Base-by-base conservation (phyloP, 2,329 filamentous ascomycete species). In the Fusarium nodosum region DNA sequence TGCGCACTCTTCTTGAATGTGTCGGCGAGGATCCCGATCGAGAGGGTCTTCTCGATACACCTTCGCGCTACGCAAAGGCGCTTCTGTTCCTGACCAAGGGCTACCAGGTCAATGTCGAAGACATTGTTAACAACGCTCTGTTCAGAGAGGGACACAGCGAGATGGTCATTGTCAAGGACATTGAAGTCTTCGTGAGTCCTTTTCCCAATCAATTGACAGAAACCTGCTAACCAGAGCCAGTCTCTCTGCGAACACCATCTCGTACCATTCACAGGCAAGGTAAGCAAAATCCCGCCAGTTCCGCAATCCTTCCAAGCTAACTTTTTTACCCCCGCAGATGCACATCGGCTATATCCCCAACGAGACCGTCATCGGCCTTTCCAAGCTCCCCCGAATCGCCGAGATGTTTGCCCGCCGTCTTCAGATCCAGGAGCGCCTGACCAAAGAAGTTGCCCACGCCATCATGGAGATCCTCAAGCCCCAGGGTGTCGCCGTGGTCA, bases 141-240 rank as follows among this genome's bases (percentile, higher is more conserved):
- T 99, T 99, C 81, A 91, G 97, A 75, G 96, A 98, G 79, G 93
- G 95, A 67, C 95, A 98, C 77, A 96, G 97, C 76, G 96, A 99
- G 81, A 88, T 99, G 82, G 94, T 99, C 31, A 97, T 98, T 75
- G 93, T 99, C 62, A 97, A 97, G 82, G 94, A 98, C 76, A 98
- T 99, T 75, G 94, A 97, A 78, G 88, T 98, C 15, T 97, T 69
- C 5, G 66, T 68, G 36, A 66, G 65, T 66, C 7, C 28, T n/a
- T 22, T 2, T 22, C 10, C 3, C 28, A 3, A 13, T 52, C 22
- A 9, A 42, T 51, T 39, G 42, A 53, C n/a, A 36, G 7, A 15
- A 16, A 5, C 7, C 2, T 16, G 30, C 65, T 69, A 41, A 68
- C 46, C 15, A 16, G 7, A 9, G 15, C 1, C 2, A 94, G 80